Base-by-base conservation (phyloP, 2,329 filamentous ascomycete species). In the Diaporthe sp. region DNA sequence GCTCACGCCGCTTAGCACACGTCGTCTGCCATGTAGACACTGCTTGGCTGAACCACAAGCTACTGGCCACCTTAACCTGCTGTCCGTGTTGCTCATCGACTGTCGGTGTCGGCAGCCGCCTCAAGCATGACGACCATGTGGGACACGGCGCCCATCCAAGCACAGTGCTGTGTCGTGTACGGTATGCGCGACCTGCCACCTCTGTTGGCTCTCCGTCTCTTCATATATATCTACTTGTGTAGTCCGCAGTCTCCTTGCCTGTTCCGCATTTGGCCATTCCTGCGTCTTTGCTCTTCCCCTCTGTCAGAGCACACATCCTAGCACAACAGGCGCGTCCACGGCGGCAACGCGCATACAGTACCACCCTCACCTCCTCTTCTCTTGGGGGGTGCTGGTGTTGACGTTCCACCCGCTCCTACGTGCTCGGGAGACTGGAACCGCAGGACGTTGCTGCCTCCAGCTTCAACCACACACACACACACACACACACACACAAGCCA, bases 321-420 rank as follows among this genome's bases (percentile, higher is more conserved):
- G 58, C 42, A 71, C 72, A 37, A 71, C 19, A 53, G 56, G 25
- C 55, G 56, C 55, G 70, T 58, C n/a, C 47, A 37, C 56, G 30
- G 73, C 73, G 73, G 73, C 65, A 65, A 58, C 44, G 55, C 55
- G 56, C 70, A 75, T 73, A 37, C 35, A 9, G 69, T 50, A 51
- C 44, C 30, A 66, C 63, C 8, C 59, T 47, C 39, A 53, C 63
- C 42, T 70, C 47, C 58, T 70, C 66, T n/a, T 27, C 35, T 17
- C 35, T 39, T 47, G 30, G 65, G 63, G 73, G 73, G 73, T 47
- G n/a, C 5, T n/a, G n/a, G n/a, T 70, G 55, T 50, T 47, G 44
- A 39, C 50, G 22, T 37, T 53, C 39, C 58, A 27, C 27, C 47
- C 27, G 17, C 30, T 13, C 66, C 66, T 58, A 6, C 39, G 66